Percentiles rank a stretch among this genome's conserved stretches.
phyloP scores from a whole-genome alignment of 179 eudicot genomes.

The Patellifolia procumbens region DNA sequence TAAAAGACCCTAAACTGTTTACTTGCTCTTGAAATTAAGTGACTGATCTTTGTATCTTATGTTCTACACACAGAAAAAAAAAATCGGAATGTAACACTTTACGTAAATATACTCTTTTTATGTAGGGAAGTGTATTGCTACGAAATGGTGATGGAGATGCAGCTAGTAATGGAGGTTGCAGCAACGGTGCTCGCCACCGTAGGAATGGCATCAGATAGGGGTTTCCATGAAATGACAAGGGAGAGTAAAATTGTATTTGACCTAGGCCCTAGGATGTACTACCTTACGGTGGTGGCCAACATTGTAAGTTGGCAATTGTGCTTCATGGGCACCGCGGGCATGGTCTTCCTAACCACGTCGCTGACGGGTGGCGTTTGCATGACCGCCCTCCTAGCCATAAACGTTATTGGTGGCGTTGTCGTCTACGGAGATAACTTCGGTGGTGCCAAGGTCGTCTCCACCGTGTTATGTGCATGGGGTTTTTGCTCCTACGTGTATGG shows the following conservation, averaged over 20 bases:
- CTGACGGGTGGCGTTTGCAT: conserved; percentile 73
- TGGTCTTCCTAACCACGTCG: conserved; percentile 76
- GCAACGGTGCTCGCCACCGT: conserved; percentile 60
- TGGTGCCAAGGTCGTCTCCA: conserved; percentile 60
- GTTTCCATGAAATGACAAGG: conserved; percentile 52
- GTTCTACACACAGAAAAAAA: neutral
- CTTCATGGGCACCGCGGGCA: conserved; percentile 93
- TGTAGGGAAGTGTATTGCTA: conserved; percentile 60
- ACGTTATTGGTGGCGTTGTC: conserved; percentile 58
- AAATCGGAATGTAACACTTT: neutral
- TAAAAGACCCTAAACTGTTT: too few species aligned
- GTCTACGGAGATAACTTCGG: conserved; percentile 67
- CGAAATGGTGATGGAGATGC: conserved; percentile 87
- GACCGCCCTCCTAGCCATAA: conserved; percentile 61
- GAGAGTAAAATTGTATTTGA: conserved; percentile 49
- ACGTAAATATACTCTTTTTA: neutral
- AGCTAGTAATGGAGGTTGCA: conserved; percentile 62
- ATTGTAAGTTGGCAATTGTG: conserved; percentile 68
- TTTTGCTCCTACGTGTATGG: conserved; percentile 82
- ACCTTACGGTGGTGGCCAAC: conserved; percentile 39
- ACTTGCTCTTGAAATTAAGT: neutral
- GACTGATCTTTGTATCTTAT: neutral
- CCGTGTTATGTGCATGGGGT: conserved; percentile 71
- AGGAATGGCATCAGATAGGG: conserved; percentile 68
- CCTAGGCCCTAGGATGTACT: conserved; percentile 48